Evolutionary conservation across 495 filamentous ascomycete genomes (phyloP), one percentile per base, ranked within the genome.

Genomic region (Neurospora terricola): DNA sequence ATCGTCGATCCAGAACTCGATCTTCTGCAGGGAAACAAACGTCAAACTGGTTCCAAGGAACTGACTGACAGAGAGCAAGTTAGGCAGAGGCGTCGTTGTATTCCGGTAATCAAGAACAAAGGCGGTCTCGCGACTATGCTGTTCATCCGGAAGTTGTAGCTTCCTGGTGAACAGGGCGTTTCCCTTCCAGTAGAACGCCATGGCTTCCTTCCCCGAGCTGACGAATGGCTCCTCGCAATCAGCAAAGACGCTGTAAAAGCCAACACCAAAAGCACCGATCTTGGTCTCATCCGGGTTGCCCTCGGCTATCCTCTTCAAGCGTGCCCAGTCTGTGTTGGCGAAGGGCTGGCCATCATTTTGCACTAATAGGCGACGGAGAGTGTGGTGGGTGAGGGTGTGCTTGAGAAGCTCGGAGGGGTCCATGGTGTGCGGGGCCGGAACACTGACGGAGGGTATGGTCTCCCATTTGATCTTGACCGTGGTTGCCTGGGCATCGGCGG

Each of bases 101-200:
- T 94, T 97, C 80, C 96, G 88, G 79, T 97, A 97, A 75, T 98
- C 93, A 36, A 99, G 86, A 30, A 97, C 88, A 77, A 99, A 99
- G 68, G 91, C 91, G 5, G 96, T 99, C 72, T 94, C 90, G 16
- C 84, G 83, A 74, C 86, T 88, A 8, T 78, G 84, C 69, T 93
- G 85, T 9, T 85, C 84, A 69, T 87, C 84, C 5, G 91, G 88
- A 7, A 98, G 78, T 78, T 90, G 89, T 39, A 93, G 82, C 70
- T 91, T 89, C 76, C 93, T 90, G 5, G 96, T 99, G 79, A 96
- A 98, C 5, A 99, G 86, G 8, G 92, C 92, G 80, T 98, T 97
- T 21, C 90, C 92, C 80, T 97, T 98, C 96, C 96, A 99, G 82
- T 97, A 98, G 80, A 99, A 99, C 12, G 95, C 95, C 92, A 99